These are phyloP conservation scores for Diospyros lotus DNA, from an alignment of 148 eudicot species.

Conservation along the genomic window DNA sequence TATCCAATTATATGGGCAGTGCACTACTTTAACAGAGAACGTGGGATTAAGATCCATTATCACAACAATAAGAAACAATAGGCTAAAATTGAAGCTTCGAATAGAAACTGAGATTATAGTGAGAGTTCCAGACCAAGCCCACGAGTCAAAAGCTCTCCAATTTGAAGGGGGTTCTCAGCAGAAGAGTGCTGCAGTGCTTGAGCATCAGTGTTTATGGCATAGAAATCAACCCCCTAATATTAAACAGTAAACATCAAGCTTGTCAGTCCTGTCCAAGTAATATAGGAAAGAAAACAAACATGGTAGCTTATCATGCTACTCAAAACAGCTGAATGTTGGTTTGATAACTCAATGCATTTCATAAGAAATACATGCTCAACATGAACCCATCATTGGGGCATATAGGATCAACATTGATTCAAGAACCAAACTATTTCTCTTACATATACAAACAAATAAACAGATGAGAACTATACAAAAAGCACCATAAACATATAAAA, in stretches of 20 bases:
- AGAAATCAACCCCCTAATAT: conserved; percentile 94
- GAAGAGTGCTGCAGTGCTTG: conserved; percentile 85
- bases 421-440: no score
- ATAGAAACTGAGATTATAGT: background rate
- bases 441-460: no score
- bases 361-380: no score
- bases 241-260: conserved; percentile 12
- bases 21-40: background rate
- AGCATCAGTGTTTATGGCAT: conserved; percentile 96
- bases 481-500: no score
- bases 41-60: background rate
- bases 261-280: conserved; percentile 1
- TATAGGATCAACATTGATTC: no score
- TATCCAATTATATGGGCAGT: background rate
- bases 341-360: no score
- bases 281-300: no score
- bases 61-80: background rate
- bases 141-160: conserved; percentile 97
- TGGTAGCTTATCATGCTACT: no score
- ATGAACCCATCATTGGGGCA: no score
- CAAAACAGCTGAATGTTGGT: no score
- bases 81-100: background rate
- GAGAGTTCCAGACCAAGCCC: conserved; percentile 74
- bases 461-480: no score
- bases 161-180: conserved; percentile 87